phyloP scores from a whole-genome alignment of 441 rosid genomes.

The Populus hybrid region DNA sequence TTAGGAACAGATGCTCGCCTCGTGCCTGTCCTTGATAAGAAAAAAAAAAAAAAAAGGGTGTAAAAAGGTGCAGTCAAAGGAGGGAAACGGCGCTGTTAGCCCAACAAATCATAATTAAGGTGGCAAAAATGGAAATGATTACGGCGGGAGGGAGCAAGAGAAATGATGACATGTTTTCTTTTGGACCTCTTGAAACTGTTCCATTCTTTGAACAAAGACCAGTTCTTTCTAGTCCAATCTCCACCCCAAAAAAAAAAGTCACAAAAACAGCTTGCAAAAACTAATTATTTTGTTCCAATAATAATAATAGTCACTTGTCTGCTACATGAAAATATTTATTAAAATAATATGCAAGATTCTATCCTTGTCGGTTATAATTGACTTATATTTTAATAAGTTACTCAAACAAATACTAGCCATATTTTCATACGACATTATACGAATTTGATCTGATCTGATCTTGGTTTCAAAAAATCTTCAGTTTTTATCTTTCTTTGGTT shows the following conservation, averaged over 20 bases:
- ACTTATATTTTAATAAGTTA: background rate
- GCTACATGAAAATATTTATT: constrained; percentile 7
- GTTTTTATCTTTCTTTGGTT: background rate
- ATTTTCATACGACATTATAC: background rate
- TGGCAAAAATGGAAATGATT: constrained; percentile 10
- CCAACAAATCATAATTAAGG: constrained; percentile 8
- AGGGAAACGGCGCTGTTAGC: constrained; percentile 35
- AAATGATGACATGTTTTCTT: background rate
- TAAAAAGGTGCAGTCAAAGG: background rate
- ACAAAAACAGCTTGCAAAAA: constrained; percentile 16
- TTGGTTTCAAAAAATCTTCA: constrained; percentile 5
- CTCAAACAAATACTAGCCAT: background rate
- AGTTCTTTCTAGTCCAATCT: constrained; percentile 20
- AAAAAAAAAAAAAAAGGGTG: background rate
- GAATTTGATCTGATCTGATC: constrained; percentile 1
- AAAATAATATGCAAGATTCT: constrained; percentile 8
- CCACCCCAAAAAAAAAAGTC: background rate
- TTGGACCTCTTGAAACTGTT: background rate
- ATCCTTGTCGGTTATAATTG: constrained; percentile 36
- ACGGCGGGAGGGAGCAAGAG: constrained; percentile 22
- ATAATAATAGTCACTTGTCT: constrained; percentile 17
- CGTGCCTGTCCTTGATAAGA: background rate
- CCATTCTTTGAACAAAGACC: constrained; percentile 30
- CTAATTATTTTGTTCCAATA: background rate
- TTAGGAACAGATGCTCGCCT: background rate